Evolutionary conservation across 768 basidiomycete genomes (phyloP), one percentile per base, ranked within the genome.

Genomic region (Sarcodon sp.): DNA sequence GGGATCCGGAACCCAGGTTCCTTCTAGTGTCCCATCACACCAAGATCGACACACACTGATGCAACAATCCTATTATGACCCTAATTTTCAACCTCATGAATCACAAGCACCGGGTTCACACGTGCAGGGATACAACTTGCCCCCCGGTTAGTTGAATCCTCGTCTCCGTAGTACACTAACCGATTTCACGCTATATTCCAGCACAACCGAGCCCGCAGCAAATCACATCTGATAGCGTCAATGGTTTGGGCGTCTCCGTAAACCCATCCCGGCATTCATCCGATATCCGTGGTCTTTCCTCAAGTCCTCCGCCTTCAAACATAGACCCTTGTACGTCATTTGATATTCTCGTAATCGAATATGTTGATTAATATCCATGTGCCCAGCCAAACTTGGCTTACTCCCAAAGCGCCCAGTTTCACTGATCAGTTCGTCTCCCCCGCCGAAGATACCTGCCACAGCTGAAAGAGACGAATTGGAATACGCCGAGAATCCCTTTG

Each of bases 321-420:
- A 48, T 48, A 31, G 47, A 48, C 16, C 47, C 47, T 13, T 32
- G 47, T 48, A 12, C 36, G 47, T 46, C 13, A n/a, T 35, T 27
- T 27, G 21, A 27, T 4, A 27, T 27, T 27, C 21, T 27, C 21
- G 21, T 27, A 27, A 27, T 27, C 21, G 21, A 27, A 27, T 27
- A 27, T 27, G 21, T 13, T 7, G 7, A 13, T 13, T 41, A 41
- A 41, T 27, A 13, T 16, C 39, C 7, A 6, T 8, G 27, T 27
- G 15, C 27, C 39, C 49, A 79, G 80, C 76, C 45, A 83, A 82
- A 63, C 66, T 84, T 0, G 84, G 84, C 18, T 61, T 87, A 21
- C 66, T 87, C 15, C 84, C 84, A 4, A 86, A 84, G 62, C 75
- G 79, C 0, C 83, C 84, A 6, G 84, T 87, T 11, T 79, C 82